phyloP scores from a whole-genome alignment of 495 filamentous ascomycete species.

The Trichoderma gamsii region DNA sequence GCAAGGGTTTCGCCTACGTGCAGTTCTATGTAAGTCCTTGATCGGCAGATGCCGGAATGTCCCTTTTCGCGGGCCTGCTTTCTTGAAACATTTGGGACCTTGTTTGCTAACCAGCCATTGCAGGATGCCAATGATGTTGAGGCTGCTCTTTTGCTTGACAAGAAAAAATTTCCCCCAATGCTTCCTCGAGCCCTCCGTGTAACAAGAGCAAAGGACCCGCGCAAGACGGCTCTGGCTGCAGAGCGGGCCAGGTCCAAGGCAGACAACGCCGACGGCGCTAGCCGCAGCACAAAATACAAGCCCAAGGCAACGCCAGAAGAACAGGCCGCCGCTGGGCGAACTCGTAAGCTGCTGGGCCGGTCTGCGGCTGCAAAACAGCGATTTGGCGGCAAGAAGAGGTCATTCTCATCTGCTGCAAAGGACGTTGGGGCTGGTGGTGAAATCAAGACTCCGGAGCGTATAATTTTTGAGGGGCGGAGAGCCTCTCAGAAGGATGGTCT shows the following conservation, averaged over 20 bases:
- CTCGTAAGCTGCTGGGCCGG: constrained; percentile 73
- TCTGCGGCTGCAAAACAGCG: constrained; percentile 62
- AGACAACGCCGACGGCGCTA: constrained; percentile 9
- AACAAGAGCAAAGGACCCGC: constrained; percentile 68
- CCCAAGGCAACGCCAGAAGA: constrained; percentile 61
- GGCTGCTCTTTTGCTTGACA: constrained; percentile 74
- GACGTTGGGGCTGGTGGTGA: constrained; percentile 26
- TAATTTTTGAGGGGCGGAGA: constrained; percentile 87
- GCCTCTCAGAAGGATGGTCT: constrained; percentile 61
- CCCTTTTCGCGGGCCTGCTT: not conserved
- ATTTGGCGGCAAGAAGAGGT: constrained; percentile 16
- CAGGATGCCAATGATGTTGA: constrained; percentile 83
- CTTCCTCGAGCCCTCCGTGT: constrained; percentile 85
- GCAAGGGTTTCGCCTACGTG: constrained; percentile 97
- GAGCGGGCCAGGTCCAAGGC: constrained; percentile 24
- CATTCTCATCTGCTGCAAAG: constrained; percentile 15
- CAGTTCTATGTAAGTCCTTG: constrained; percentile 65
- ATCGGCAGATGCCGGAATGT: constrained; percentile 11
- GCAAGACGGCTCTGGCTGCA: constrained; percentile 56
- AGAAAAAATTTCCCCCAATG: constrained; percentile 88
- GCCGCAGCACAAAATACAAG: constrained; percentile 44
- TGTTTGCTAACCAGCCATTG: not conserved
- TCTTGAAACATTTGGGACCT: not conserved
- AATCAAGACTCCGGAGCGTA: constrained; percentile 54
- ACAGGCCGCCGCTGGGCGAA: constrained; percentile 71